phyloP scores from a whole-genome alignment of 805 yeast species.

The Kluyveromyces aestuarii region DNA sequence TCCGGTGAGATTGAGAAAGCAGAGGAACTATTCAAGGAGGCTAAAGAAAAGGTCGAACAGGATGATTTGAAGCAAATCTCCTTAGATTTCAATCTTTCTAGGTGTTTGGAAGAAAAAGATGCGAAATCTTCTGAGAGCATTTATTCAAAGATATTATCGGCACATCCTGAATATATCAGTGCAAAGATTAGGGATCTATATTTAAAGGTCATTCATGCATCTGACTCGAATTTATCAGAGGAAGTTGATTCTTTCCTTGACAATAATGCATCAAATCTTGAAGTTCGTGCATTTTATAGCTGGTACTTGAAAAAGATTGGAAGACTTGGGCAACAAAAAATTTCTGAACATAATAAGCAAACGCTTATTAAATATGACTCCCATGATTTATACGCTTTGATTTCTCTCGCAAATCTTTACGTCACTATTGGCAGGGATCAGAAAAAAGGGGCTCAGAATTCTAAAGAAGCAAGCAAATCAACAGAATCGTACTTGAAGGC shows the following conservation, averaged over 20 bases:
- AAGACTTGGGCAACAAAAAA: constrained; percentile 45
- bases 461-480: constrained; percentile 38
- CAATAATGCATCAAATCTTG: constrained; percentile 53
- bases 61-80: constrained; percentile 33
- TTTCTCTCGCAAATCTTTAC: constrained; percentile 85
- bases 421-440: constrained; percentile 72
- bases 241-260: constrained; percentile 49
- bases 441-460: constrained; percentile 32
- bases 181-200: constrained; percentile 68
- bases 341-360: constrained; percentile 73
- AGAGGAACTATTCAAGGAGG: constrained; percentile 41
- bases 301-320: constrained; percentile 59
- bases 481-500: constrained; percentile 80
- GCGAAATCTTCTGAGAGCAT: constrained; percentile 15
- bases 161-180: constrained; percentile 61
- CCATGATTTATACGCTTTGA: constrained; percentile 83
- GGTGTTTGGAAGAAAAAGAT: constrained; percentile 50
- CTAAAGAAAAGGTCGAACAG: constrained; percentile 27
- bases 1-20: constrained; percentile 55
- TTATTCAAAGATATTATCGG: constrained; percentile 49
- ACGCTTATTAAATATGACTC: constrained; percentile 75
- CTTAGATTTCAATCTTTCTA: constrained; percentile 65
- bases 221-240: constrained; percentile 35
- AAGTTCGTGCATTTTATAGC: constrained; percentile 83
- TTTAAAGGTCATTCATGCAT: constrained; percentile 44